These are phyloP conservation scores for Citrus glauca DNA, from an alignment of 345 rosid species.

Conservation along the genomic window DNA sequence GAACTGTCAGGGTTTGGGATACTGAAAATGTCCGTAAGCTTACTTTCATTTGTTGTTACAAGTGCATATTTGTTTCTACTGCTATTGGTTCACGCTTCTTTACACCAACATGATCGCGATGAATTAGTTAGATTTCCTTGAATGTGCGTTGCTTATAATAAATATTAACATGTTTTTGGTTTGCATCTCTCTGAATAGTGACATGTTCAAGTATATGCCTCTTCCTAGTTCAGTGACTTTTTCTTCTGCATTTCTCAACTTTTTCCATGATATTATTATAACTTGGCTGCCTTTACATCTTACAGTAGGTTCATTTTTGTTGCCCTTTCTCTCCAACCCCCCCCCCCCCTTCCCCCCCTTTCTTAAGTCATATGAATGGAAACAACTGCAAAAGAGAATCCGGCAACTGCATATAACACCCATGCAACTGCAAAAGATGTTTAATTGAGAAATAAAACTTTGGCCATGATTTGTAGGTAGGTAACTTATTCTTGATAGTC, in stretches of 20 bases:
- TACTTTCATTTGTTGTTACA: not conserved
- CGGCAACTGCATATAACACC: not conserved
- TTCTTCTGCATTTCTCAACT: not conserved
- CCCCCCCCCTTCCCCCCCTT: no score
- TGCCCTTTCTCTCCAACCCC: no score
- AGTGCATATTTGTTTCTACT: constrained; percentile 5
- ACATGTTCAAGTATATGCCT: not conserved
- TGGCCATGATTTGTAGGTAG: not conserved
- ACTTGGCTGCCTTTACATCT: not conserved
- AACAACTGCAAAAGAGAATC: not conserved
- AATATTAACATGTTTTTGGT: not conserved
- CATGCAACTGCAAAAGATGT: not conserved
- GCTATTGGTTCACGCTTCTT: no score
- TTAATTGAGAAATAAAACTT: not conserved
- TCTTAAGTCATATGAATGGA: not conserved
- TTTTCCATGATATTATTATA: not conserved
- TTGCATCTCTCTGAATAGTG: not conserved
- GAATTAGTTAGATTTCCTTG: not conserved
- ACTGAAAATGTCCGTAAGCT: constrained; percentile 47
- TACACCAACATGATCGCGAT: not conserved
- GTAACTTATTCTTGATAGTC: not conserved
- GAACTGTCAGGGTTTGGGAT: constrained; percentile 73
- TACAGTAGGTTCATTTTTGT: not conserved
- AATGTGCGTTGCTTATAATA: not conserved
- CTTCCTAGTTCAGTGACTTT: not conserved